phyloP scores from a whole-genome alignment of 2,329 filamentous ascomycete species.

The Penicillium sp. region DNA sequence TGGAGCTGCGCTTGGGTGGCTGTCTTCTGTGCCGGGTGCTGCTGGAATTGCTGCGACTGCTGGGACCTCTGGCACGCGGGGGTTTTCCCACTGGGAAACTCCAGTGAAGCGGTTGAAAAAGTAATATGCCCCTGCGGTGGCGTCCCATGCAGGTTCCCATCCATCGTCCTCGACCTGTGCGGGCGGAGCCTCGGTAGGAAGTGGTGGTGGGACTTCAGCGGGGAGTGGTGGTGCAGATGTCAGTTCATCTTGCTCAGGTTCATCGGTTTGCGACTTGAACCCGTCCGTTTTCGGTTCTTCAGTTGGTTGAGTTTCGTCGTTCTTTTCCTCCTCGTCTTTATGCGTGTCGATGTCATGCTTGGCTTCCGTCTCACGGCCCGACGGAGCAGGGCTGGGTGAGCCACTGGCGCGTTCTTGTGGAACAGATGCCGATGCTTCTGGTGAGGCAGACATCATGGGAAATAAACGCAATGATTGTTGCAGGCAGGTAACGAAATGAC shows the following conservation, averaged over 20 bases:
- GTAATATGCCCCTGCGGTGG: slow-evolving; percentile 67
- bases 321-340: slow-evolving; percentile 16
- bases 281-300: slow-evolving; percentile 50
- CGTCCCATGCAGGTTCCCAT: slow-evolving; percentile 80
- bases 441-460: slow-evolving; percentile 16
- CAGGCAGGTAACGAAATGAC: background rate
- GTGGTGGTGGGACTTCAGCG: slow-evolving; percentile 47
- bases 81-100: slow-evolving; percentile 81
- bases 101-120: slow-evolving; percentile 81
- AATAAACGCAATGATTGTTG: slow-evolving; percentile 3
- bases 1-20: slow-evolving; percentile 34
- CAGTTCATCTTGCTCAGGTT: slow-evolving; percentile 20
- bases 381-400: slow-evolving; percentile 83
- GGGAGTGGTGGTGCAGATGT: slow-evolving; percentile 42
- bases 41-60: slow-evolving; percentile 13
- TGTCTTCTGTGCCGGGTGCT: slow-evolving; percentile 29
- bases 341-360: slow-evolving; percentile 15
- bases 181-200: slow-evolving; percentile 55
- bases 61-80: slow-evolving; percentile 60
- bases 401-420: slow-evolving; percentile 80
- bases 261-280: slow-evolving; percentile 18
- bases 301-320: background rate
- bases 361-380: slow-evolving; percentile 71
- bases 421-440: slow-evolving; percentile 1
- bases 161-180: slow-evolving; percentile 59